Evolutionary conservation across 192 early-diverging fungal genomes (phyloP).

Genomic region (Coemansia umbellata): DNA sequence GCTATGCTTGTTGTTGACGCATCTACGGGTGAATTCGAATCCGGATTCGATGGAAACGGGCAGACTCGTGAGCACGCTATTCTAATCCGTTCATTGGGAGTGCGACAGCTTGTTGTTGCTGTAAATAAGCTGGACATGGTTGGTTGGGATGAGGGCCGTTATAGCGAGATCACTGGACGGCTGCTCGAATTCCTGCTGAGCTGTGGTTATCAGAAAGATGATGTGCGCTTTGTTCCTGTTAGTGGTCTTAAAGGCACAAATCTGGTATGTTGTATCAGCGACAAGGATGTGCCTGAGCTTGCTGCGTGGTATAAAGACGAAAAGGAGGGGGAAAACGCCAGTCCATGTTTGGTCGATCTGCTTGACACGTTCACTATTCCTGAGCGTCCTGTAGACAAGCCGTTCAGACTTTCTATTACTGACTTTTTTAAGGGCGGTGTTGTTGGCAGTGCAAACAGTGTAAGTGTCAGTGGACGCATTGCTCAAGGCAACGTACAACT

Average conservation of each 20-base stretch:
- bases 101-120: constrained; percentile 86
- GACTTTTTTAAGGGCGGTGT: constrained; percentile 90
- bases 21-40: constrained; percentile 86
- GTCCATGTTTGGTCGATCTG: constrained; percentile 71
- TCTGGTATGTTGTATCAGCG: constrained; percentile 52
- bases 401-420: constrained; percentile 79
- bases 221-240: constrained; percentile 82
- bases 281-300: constrained; percentile 18
- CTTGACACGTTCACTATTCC: constrained; percentile 77
- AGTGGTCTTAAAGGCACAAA: constrained; percentile 92
- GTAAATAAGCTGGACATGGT: constrained; percentile 94
- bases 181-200: constrained; percentile 68
- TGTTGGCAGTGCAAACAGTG: constrained; percentile 57
- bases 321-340: constrained; percentile 15
- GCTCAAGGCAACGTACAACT: constrained; percentile 85
- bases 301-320: constrained; percentile 64
- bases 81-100: constrained; percentile 86
- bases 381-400: constrained; percentile 67
- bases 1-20: constrained; percentile 92
- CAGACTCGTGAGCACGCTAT: constrained; percentile 97
- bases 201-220: constrained; percentile 73
- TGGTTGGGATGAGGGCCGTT: constrained; percentile 80
- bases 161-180: constrained; percentile 67
- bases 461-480: constrained; percentile 83
- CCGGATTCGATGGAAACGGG: constrained; percentile 89